Evolutionary conservation across 192 early-diverging fungal genomes (phyloP).

Genomic region (Backusella macrospora): DNA sequence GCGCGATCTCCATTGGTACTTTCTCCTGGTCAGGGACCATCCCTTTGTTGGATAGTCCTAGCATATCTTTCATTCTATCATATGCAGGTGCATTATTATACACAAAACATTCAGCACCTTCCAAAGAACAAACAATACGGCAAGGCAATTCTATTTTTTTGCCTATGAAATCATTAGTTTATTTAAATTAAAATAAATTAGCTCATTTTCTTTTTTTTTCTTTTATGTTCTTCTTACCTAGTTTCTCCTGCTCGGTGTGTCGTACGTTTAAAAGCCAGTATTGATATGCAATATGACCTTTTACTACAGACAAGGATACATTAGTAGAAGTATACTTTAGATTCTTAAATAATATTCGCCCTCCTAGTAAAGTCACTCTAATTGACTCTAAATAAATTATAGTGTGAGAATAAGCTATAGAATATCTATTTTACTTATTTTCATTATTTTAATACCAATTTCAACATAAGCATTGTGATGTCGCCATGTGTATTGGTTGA

Average conservation of each 20-base stretch:
- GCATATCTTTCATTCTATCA: conserved; percentile 50
- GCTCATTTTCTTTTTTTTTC: neutral
- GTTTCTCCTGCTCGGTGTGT: conserved; percentile 25
- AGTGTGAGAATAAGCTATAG: neutral
- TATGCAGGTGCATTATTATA: conserved; percentile 81
- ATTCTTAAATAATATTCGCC: conserved; percentile 78
- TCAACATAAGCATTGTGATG: conserved; percentile 68
- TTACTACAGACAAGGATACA: conserved; percentile 66
- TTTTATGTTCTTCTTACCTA: conserved; percentile 21
- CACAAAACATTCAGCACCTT: conserved; percentile 80
- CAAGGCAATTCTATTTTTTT: conserved; percentile 44
- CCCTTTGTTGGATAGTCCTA: conserved; percentile 38
- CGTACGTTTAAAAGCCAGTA: conserved; percentile 73
- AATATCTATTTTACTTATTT: neutral
- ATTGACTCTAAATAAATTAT: conserved; percentile 59
- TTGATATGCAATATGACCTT: conserved; percentile 72
- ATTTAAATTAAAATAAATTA: neutral
- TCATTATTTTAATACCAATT: conserved; percentile 51
- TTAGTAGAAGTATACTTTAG: conserved; percentile 73
- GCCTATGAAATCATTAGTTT: neutral
- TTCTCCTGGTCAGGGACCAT: neutral
- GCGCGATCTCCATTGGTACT: neutral
- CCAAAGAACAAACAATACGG: conserved; percentile 62
- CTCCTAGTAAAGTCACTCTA: conserved; percentile 68
- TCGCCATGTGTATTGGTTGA: conserved; percentile 71